Evolutionary conservation across 306 rosid species (phyloP), one percentile per base, ranked within the genome.

Genomic region (Fragaria vesca): DNA sequence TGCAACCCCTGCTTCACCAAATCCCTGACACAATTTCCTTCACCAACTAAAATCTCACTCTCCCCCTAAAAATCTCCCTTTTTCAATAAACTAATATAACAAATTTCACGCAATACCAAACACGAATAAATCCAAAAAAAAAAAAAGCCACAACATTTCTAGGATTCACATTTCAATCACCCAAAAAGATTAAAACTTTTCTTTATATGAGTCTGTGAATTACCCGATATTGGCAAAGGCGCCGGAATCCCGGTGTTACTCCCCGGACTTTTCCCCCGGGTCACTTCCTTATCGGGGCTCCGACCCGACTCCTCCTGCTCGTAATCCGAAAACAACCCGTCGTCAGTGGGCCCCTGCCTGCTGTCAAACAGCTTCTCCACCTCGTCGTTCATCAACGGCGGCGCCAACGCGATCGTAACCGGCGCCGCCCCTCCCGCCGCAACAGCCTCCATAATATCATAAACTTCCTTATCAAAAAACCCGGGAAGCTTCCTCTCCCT

Each of bases 401-500:
- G 30, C 30, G 36, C 83, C 18, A 83, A 73, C 1, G 80, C 74
- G 9, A 81, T 55, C 12, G 84, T 36, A 1, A 80, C 30, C 42
- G 83, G 86, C 40, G 75, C 12, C 32, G 0, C 30, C 1, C 34
- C 30, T 12, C 34, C 67, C 45, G 70, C 78, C 4, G 93, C 79
- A 17, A 87, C 91, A 45, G 97, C 80, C 78, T 91, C 98, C 12
- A 96, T 83, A 67, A 96, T 90, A 82, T 96, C 97, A 62, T 85
- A 96, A 68, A 96, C 99, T 81, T 96, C 99, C 71, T 79, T 84
- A 17, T 96, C 97, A 72, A 96, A 96, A 88, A 87, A 91, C 1
- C 98, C 98, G 0, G 98, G 99, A 79, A 96, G 76, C 75, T 93
- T 96, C 82, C 90, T 89, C 88, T 93, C 97, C 8, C 98, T 87